Conservation (phyloP, 169 alveolate species). For the Eimeria acervulina region DNA sequence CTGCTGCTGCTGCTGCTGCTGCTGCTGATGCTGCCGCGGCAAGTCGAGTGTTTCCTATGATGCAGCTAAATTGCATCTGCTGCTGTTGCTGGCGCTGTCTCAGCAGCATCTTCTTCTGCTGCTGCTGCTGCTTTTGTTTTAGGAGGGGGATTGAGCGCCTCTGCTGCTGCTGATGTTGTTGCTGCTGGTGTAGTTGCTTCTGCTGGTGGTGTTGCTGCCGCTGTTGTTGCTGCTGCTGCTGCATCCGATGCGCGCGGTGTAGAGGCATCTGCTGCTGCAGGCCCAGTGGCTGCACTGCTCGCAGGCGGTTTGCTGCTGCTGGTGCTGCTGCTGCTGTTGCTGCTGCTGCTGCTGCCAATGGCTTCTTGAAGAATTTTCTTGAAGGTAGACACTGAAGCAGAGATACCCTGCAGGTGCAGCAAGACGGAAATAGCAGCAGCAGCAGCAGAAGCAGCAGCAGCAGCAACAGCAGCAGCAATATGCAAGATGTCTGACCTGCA, state of each 20-base stretch:
- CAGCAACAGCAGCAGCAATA: conserved; percentile 8
- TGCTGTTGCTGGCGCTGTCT: neutral
- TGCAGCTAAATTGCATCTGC: neutral
- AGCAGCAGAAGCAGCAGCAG: conserved; percentile 26
- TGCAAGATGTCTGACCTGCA: neutral
- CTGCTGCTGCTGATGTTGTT: neutral
- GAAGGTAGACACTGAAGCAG: too few species aligned
- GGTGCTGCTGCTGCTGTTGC: neutral
- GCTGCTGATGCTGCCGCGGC: neutral
- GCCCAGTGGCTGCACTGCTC: neutral
- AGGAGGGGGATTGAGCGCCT: too few species aligned
- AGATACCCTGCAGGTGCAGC: too few species aligned
- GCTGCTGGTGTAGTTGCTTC: too few species aligned
- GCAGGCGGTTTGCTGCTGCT: conserved; percentile 5
- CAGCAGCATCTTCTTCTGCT: too few species aligned
- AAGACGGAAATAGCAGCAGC: neutral
- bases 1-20: too few species aligned
- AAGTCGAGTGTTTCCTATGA: neutral
- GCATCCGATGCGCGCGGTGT: neutral
- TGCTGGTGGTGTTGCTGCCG: too few species aligned
- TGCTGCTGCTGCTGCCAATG: conserved; percentile 25
- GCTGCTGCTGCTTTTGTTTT: too few species aligned
- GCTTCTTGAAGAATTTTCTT: neutral
- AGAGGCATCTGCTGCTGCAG: neutral
- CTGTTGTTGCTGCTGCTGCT: conserved; percentile 9